Evolutionary conservation across 306 rosid genomes (phyloP).

Genomic region (Purshia tridentata): DNA sequence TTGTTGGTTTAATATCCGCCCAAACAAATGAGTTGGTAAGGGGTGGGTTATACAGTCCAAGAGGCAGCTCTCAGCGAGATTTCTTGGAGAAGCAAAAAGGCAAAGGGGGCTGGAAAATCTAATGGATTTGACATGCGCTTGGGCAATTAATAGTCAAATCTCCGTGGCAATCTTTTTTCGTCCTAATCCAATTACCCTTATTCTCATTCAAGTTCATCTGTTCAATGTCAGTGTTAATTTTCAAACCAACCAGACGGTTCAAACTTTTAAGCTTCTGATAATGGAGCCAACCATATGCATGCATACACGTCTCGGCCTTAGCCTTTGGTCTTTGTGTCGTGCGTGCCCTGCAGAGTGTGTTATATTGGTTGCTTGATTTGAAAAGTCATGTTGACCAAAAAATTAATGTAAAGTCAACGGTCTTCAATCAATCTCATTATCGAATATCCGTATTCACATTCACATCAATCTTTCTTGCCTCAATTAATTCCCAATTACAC

Average conservation of each 20-base stretch:
- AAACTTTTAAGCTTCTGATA: not conserved
- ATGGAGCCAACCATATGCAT: not conserved
- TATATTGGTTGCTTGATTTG: slow-evolving; percentile 10
- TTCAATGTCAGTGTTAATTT: too few relatives aligned
- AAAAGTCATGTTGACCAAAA: too few relatives aligned
- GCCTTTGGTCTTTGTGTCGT: not conserved
- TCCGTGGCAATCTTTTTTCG: not conserved
- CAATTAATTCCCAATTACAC: not conserved
- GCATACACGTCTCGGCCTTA: not conserved
- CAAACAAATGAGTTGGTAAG: too few relatives aligned
- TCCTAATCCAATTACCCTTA: not conserved
- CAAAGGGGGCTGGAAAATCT: slow-evolving; percentile 13
- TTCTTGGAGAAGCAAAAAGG: slow-evolving; percentile 22
- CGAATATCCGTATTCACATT: too few relatives aligned
- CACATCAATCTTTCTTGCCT: not conserved
- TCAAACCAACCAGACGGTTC: not conserved
- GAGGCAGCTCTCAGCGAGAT: not conserved
- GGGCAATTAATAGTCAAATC: not conserved
- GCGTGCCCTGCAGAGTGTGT: not conserved
- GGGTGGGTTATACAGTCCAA: too few relatives aligned
- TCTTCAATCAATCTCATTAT: not conserved
- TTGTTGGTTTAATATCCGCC: too few relatives aligned
- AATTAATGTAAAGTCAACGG: not conserved
- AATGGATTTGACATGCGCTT: slow-evolving; percentile 22
- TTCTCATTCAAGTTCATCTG: not conserved